phyloP scores from a whole-genome alignment of 2,329 filamentous ascomycete genomes.

The Penicillium paneum region DNA sequence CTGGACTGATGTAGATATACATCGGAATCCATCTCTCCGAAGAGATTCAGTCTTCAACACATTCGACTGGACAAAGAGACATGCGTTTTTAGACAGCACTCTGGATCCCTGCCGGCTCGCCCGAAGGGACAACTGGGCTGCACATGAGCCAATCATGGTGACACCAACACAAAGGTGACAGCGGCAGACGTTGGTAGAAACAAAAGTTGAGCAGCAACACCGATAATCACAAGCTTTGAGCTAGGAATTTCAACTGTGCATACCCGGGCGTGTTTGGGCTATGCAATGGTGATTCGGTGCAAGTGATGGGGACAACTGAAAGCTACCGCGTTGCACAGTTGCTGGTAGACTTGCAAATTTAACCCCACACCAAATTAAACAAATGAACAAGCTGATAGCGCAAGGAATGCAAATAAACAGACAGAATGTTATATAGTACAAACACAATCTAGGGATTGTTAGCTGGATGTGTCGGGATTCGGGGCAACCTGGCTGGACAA shows the following conservation, averaged over 20 bases:
- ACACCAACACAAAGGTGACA: constrained; percentile 5
- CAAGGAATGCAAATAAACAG: constrained; percentile 1
- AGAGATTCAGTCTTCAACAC: constrained; percentile 1
- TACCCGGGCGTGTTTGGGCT: neutral
- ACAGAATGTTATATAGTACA: constrained; percentile 9
- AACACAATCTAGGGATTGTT: constrained; percentile 6
- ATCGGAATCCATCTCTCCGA: neutral
- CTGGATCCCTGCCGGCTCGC: constrained; percentile 5
- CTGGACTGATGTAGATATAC: constrained; percentile 12
- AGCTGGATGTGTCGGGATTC: neutral
- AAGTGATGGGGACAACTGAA: neutral
- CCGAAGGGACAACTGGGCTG: constrained; percentile 9
- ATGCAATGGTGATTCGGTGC: neutral
- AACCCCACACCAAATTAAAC: neutral
- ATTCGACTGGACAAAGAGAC: constrained; percentile 2
- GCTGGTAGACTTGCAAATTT: neutral
- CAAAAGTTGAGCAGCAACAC: neutral
- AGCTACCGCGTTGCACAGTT: neutral
- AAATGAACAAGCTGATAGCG: neutral
- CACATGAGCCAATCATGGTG: constrained; percentile 17
- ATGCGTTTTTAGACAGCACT: neutral
- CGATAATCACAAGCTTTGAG: neutral
- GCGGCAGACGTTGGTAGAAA: neutral
- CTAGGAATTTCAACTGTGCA: neutral
- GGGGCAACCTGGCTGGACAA: too few relatives aligned